Evolutionary conservation across 2,329 filamentous ascomycete species (phyloP), one percentile per base, ranked within the genome.

Genomic region (Fusarium solani-melongenae): DNA sequence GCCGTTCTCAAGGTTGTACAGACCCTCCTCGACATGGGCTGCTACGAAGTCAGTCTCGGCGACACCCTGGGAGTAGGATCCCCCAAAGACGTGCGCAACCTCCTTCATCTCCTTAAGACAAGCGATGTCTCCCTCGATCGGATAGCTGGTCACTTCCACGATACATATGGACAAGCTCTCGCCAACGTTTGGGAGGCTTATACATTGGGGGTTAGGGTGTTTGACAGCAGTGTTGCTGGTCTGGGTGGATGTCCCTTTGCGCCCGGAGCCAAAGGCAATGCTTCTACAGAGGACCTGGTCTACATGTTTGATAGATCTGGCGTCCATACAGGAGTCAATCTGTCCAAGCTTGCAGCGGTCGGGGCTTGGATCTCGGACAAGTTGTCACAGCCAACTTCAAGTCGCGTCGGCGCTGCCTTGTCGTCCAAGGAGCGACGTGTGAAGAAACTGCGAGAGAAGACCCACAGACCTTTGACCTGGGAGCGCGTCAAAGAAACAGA

Each of bases 61-160:
- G 91, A 93, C 69, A 93, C 91, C 0, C 87, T 90, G 0, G 91
- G 91, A 6, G 89, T 91, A 76, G 91, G 90, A 9, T 89, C 88
- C 33, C 66, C 69, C 2, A 58, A 46, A 10, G 55, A 71, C 5
- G 67, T 70, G 5, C 79, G 81, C 3, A 81, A 86, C 67, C 81
- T 91, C 7, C 80, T 91, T 91, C 10, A 22, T 24, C 36, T 57
- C 22, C 55, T 57, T 10, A 36, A 39, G 24, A 24, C 27, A 24
- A 27, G 39, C 34, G 11, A 29, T 5, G 9, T 39, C 12, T 22
- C 55, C 6, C 22, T 39, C 15, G 55, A 57, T 39, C 55, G 55
- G 6, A n/a, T 57, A 36, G 55, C 55, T n/a, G 55, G 55, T 5
- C 55, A 57, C 22, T 57, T 57, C 7, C 55, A 57, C 22, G 55